Evolutionary conservation across 495 filamentous ascomycete species (phyloP).

Genomic region (Talaromyces wortmannii): DNA sequence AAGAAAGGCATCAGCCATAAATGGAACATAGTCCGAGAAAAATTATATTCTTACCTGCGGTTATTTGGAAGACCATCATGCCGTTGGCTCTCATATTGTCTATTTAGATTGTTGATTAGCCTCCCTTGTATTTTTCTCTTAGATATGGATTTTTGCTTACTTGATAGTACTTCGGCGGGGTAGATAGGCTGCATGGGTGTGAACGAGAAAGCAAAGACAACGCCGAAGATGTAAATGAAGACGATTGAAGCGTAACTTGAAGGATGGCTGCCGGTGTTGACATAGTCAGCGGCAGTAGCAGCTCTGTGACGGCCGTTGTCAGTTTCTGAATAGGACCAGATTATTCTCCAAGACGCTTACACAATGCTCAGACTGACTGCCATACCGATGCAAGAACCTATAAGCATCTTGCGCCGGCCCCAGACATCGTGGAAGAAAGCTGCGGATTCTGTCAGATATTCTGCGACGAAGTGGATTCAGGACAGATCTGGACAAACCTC

Average conservation of each 20-base stretch:
- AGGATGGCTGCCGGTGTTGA: background rate
- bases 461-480: no score
- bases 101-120: background rate
- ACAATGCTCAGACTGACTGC: background rate
- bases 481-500: no score
- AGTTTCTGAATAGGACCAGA: background rate
- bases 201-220: constrained; percentile 54
- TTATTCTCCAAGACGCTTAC: background rate
- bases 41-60: constrained; percentile 8
- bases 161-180: constrained; percentile 56
- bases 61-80: constrained; percentile 33
- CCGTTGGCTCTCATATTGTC: constrained; percentile 52
- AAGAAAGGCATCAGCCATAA: constrained; percentile 39
- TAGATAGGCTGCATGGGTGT: constrained; percentile 66
- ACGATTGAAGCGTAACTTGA: constrained; percentile 43
- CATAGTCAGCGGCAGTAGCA: background rate
- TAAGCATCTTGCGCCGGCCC: constrained; percentile 2
- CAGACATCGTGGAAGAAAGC: background rate
- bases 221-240: constrained; percentile 63
- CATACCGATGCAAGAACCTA: background rate
- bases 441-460: background rate
- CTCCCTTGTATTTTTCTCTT: background rate
- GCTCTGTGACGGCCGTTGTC: background rate
- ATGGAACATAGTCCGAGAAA: constrained; percentile 12
- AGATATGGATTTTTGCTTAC: constrained; percentile 18